A percentile compares a stretch with the other conserved stretches of the same genome.
Evolutionary conservation across 164 flowering plant species (phyloP).

Genomic region (grape (Vitis vinifera)): DNA sequence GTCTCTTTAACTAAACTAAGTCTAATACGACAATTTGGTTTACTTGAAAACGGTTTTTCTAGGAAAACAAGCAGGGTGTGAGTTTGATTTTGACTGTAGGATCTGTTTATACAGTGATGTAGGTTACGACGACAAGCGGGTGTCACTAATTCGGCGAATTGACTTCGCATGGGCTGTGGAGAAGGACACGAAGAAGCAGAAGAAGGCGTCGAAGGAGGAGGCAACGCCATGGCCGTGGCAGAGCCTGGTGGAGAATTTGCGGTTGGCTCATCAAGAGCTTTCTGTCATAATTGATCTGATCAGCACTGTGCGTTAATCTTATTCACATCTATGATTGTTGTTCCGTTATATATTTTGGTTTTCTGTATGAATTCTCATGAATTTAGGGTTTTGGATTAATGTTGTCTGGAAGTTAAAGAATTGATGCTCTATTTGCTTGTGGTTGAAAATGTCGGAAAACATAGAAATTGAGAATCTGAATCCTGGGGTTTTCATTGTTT

Average conservation of each 20-base stretch:
- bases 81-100: too few relatives aligned
- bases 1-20: too few relatives aligned
- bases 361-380: not conserved
- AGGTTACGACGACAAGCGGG: slow-evolving; percentile 77
- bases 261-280: slow-evolving; percentile 89
- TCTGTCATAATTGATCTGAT: slow-evolving; percentile 88
- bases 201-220: slow-evolving; percentile 56
- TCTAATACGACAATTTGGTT: too few relatives aligned
- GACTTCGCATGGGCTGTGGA: slow-evolving; percentile 91
- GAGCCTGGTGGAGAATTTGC: slow-evolving; percentile 81
- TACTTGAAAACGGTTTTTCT: too few relatives aligned
- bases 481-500: not conserved
- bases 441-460: not conserved
- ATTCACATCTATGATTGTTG: not conserved
- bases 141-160: slow-evolving; percentile 70
- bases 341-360: not conserved
- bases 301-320: slow-evolving; percentile 52
- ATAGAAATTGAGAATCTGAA: not conserved
- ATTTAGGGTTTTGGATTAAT: not conserved
- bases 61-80: too few relatives aligned
- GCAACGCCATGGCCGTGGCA: slow-evolving; percentile 80
- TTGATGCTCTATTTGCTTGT: not conserved
- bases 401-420: not conserved
- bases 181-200: slow-evolving; percentile 74
- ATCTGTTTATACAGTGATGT: slow-evolving; percentile 50